Evolutionary conservation across 352 stramenopile species (phyloP).

Genomic region (Pythium oligandrum): DNA sequence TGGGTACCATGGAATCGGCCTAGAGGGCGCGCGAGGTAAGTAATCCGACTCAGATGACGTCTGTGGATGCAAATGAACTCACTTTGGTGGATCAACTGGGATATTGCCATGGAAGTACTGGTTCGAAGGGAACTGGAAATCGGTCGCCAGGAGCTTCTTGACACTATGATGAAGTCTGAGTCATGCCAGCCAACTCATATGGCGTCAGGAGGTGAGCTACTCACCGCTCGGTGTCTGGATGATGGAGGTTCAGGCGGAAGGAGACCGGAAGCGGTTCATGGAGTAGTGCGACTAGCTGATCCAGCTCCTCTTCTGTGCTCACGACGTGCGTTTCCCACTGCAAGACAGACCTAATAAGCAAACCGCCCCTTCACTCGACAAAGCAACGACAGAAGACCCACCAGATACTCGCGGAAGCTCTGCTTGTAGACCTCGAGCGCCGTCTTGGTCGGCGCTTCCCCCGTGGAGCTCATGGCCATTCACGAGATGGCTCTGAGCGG

Average conservation of each 20-base stretch:
- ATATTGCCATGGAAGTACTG: constrained; percentile 47
- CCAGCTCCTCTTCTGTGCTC: constrained; percentile 38
- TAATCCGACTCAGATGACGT: constrained; percentile 1
- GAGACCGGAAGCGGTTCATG: constrained; percentile 75
- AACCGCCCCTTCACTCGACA: neutral
- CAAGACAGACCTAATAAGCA: neutral
- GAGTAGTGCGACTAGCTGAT: constrained; percentile 64
- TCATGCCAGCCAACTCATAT: neutral
- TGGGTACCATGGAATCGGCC: constrained; percentile 76
- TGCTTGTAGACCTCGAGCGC: constrained; percentile 75
- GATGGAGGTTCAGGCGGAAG: constrained; percentile 80
- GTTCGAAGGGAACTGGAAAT: constrained; percentile 52
- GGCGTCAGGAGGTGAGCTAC: neutral
- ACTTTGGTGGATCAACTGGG: constrained; percentile 65
- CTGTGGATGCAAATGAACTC: constrained; percentile 3
- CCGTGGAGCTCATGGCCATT: neutral
- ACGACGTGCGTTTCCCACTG: constrained; percentile 65
- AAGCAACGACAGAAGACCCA: constrained; percentile 6
- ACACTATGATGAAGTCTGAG: constrained; percentile 32
- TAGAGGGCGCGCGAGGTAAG: constrained; percentile 3
- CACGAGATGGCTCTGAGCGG: no score
- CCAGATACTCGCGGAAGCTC: constrained; percentile 79
- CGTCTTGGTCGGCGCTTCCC: constrained; percentile 30
- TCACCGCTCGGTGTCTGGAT: constrained; percentile 41
- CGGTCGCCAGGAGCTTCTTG: constrained; percentile 26